Evolutionary conservation across 495 filamentous ascomycete genomes (phyloP), one percentile per base, ranked within the genome.

Genomic region (Penicillium simplicissimum): DNA sequence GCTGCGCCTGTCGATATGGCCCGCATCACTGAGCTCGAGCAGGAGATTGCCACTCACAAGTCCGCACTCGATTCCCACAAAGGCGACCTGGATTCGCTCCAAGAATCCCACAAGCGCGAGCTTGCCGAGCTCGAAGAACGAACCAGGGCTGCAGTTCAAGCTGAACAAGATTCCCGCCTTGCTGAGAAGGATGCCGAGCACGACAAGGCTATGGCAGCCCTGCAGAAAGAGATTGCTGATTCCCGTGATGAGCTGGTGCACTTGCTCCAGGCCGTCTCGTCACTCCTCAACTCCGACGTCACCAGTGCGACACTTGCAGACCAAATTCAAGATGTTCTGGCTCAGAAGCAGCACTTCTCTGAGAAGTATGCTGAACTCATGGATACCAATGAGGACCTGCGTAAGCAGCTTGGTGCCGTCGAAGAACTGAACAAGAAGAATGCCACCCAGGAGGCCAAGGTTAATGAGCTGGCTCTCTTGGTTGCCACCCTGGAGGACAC

Each of bases 211-310:
- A 77, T 91, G 65, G 74, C 82, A 53, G 62, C 81, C 14, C 77
- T 96, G 43, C 82, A 92, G 68, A 77, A 79, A 35, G 89, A 96
- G 17, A 86, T 93, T 49, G 71, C 81, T 6, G 87, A 88, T 61
- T 88, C 90, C 36, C 86, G 89, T 52, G 81, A 87, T 55, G 86
- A 91, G 55, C 76, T 93, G 55, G 82, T 82, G 47, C 86, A 85
- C 58, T 75, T 93, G 23, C 73, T 87, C 34, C 66, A 73, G 37
- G 74, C 74, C 52, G 76, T 85, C 7, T 80, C 84, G 3, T 56
- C 66, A n/a, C 73, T 82, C 8, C 74, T 86, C 57, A 76, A 81
- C 28, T 76, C 82, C 2, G 81, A 84, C 65, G 74, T 81, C 10
- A 79, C 72, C 3, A 70, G 74, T 17, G 73, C 83, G 21, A 79